Percentiles rank a stretch among this genome's conserved stretches.
phyloP scores from a whole-genome alignment of 1,284 basidiomycete species.

The Tilletia indica region DNA sequence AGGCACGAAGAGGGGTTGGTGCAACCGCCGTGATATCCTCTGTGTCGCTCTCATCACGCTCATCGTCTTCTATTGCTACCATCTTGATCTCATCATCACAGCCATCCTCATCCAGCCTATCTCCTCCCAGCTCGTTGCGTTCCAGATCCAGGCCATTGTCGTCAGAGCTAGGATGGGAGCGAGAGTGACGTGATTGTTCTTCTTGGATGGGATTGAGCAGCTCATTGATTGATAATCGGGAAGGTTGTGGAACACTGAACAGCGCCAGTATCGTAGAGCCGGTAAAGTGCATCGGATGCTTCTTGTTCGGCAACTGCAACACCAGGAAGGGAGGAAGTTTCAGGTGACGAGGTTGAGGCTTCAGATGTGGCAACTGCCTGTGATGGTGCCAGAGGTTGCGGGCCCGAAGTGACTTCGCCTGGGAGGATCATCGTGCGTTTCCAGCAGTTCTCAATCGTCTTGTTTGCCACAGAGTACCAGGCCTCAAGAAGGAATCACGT shows the following conservation, averaged over 20 bases:
- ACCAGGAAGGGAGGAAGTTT: neutral
- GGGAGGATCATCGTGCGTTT: neutral
- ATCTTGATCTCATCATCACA: too few relatives aligned
- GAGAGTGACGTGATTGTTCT: neutral
- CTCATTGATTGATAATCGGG: neutral
- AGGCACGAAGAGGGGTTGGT: neutral
- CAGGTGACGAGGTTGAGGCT: neutral
- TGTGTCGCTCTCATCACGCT: too few relatives aligned
- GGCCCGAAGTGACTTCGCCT: too few relatives aligned
- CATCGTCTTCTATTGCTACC: too few relatives aligned
- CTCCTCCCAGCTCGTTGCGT: neutral
- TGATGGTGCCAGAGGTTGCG: too few relatives aligned
- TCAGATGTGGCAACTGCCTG: too few relatives aligned
- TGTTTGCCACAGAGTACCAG: too few relatives aligned
- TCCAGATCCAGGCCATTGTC: too few relatives aligned
- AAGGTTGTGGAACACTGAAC: neutral
- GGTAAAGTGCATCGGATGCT: neutral
- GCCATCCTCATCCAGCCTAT: too few relatives aligned
- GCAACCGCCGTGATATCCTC: neutral
- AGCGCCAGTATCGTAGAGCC: neutral
- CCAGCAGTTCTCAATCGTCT: neutral
- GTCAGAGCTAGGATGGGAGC: too few relatives aligned
- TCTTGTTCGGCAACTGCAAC: neutral
- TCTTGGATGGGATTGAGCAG: neutral
- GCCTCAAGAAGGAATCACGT: conserved; percentile 53